phyloP scores from a whole-genome alignment of 768 basidiomycete genomes.

The Lyophyllum shimeji region DNA sequence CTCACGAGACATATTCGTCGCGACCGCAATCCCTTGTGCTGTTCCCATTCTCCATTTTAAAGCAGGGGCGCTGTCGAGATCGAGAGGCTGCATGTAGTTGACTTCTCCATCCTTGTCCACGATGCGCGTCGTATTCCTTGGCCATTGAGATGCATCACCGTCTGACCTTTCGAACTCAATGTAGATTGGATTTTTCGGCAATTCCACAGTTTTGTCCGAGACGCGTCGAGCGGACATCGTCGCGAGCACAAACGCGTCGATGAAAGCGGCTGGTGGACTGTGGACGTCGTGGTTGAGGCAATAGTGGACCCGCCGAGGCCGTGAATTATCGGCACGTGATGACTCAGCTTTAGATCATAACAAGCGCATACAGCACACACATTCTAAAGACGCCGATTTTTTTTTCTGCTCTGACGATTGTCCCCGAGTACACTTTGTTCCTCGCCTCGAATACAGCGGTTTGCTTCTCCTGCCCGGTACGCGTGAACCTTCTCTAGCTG shows the following conservation, averaged over 20 bases:
- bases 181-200: conserved; percentile 55
- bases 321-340: conserved; percentile 5
- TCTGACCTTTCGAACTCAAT: conserved; percentile 65
- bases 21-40: conserved; percentile 40
- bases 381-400: background rate
- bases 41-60: conserved; percentile 58
- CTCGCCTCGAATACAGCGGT: background rate
- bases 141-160: conserved; percentile 54
- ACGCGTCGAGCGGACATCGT: conserved; percentile 29
- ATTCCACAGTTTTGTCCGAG: conserved; percentile 21
- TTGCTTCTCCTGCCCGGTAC: background rate
- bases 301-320: background rate
- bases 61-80: conserved; percentile 46
- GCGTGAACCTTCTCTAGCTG: background rate
- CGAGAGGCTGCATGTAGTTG: conserved; percentile 65
- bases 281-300: background rate
- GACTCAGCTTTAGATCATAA: background rate
- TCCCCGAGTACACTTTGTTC: background rate
- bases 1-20: conserved; percentile 52
- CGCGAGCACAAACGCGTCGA: background rate
- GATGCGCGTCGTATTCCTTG: conserved; percentile 49
- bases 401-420: background rate
- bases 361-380: conserved; percentile 8
- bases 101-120: conserved; percentile 65
- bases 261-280: background rate